Evolutionary conservation across 306 rosid genomes (phyloP).

Genomic region (Fragaria nilgerrensis): DNA sequence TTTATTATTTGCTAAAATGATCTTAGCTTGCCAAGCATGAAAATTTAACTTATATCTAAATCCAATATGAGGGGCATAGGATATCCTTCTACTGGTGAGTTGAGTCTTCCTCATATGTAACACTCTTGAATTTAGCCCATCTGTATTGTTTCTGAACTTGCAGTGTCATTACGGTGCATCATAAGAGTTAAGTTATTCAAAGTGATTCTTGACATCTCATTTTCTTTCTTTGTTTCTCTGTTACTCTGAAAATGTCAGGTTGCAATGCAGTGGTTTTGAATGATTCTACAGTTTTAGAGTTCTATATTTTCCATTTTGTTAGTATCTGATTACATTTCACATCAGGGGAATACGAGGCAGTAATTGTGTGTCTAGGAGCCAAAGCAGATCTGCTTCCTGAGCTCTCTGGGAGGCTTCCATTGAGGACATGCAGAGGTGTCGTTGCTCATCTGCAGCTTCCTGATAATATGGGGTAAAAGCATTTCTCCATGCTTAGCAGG

Average conservation of each 20-base stretch:
- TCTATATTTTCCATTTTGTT: neutral
- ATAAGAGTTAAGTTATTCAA: no score
- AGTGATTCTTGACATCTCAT: no score
- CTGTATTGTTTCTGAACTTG: no score
- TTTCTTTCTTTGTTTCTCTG: neutral
- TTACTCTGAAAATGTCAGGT: neutral
- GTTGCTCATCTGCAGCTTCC: slow-evolving; percentile 70
- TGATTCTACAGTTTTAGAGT: slow-evolving; percentile 7
- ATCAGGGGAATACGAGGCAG: slow-evolving; percentile 78
- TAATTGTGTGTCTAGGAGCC: slow-evolving; percentile 83
- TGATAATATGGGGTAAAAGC: slow-evolving; percentile 47
- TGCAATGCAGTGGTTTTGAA: neutral
- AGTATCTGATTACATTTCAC: neutral
- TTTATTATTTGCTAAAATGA: neutral
- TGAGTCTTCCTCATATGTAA: no score
- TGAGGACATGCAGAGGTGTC: slow-evolving; percentile 90
- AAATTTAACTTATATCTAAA: no score
- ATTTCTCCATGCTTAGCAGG: slow-evolving; percentile 5
- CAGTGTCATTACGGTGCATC: no score
- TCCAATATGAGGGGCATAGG: neutral
- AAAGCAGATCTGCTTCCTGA: slow-evolving; percentile 76
- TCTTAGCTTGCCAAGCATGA: neutral
- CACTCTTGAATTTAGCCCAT: no score
- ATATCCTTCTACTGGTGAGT: no score
- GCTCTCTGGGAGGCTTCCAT: slow-evolving; percentile 81